phyloP scores from a whole-genome alignment of 225 moss, liverwort and hornwort genomes.

The Bryum argenteum region DNA sequence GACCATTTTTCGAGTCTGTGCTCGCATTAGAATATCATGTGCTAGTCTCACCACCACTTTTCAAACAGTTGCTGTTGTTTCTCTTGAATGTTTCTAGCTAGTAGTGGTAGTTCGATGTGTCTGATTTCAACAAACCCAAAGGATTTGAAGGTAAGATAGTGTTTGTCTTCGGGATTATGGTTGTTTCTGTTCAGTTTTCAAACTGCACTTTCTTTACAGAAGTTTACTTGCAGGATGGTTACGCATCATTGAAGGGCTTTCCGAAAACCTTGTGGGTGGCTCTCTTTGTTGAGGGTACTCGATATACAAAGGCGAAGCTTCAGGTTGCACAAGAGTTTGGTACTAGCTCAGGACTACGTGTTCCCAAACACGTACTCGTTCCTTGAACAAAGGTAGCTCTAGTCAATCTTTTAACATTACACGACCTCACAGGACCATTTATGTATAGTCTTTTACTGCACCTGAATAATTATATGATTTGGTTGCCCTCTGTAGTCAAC shows the following conservation, averaged over 20 bases:
- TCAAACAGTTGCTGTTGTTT: too few species aligned
- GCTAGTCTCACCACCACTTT: too few species aligned
- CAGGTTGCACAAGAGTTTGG: conserved; percentile 84
- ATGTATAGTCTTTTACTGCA: not conserved
- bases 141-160: too few species aligned
- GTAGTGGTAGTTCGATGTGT: too few species aligned
- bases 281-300: conserved; percentile 99
- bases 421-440: too few species aligned
- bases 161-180: too few species aligned
- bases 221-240: conserved; percentile 65
- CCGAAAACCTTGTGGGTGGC: conserved; percentile 97
- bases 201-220: not conserved
- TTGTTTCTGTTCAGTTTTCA: too few species aligned
- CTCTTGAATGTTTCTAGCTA: too few species aligned
- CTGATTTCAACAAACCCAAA: too few species aligned
- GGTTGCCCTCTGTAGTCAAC: not conserved
- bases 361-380: conserved; percentile 90
- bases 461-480: not conserved
- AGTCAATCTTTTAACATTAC: too few species aligned
- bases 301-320: conserved; percentile 86
- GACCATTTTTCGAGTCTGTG: too few species aligned
- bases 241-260: conserved; percentile 74
- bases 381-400: conserved; percentile 89
- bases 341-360: conserved; percentile 61
- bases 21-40: too few species aligned